Evolutionary conservation across 805 yeast species (phyloP), one percentile per base, ranked within the genome.

Genomic region (Candida nemodendra): DNA sequence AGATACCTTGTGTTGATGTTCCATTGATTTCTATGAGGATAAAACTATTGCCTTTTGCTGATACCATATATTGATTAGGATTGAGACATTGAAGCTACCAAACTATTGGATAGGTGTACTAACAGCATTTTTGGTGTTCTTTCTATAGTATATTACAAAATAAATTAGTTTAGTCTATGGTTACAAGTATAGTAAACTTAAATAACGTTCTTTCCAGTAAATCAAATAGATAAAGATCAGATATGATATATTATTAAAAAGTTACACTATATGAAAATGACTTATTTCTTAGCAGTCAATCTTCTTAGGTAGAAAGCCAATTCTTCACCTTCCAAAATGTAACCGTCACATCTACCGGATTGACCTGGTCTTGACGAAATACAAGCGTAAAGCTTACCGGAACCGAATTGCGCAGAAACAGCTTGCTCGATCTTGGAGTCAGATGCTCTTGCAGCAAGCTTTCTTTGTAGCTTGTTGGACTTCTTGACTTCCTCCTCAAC

Each of bases 351-450:
- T 81, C 99, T 95, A 76, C 99, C 99, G 59, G 95, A 85, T 83
- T 93, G 99, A 76, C 99, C 99, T 73, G 99, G 99, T 83, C 99
- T 89, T 45, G 99, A 93, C 58, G 99, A 89, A 71, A 93, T 88
- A 72, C 79, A 80, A 73, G 99, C 99, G 81, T 93, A 93, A 66
- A 93, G 84, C 78, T 91, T 90, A 81, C 99, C 99, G 62, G 98
- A 89, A 73, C 84, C 83, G 85, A 93, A 93, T 81, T 93, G 99
- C 66, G 91, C 68, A 68, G 88, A 91, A 62, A 93, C 91, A 64
- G 96, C 82, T 55, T 78, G 71, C 76, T 90, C 96, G 64, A 89
- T 78, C 77, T 81, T 78, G 62, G 98, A 81, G 53, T 75, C 68
- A 54, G 79, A 74, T 66, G 95, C 79, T 82, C 99, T 88, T 52